Conservation (phyloP, 768 basidiomycete genomes). For the Lentinula edodes region DNA sequence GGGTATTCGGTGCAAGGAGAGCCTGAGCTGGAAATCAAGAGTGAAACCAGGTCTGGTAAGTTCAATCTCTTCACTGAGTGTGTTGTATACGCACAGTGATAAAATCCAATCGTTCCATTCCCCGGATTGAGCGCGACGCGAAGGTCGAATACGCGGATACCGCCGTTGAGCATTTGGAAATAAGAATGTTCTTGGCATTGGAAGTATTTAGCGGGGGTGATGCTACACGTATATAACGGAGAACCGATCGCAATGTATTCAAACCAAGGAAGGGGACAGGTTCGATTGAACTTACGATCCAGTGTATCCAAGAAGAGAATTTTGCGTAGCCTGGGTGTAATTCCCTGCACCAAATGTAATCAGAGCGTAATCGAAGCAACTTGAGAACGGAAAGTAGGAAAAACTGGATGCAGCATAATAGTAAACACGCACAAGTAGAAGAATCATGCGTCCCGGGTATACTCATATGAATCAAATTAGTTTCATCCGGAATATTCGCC, state of each 20-base stretch:
- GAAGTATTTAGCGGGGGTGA: slow-evolving; percentile 28
- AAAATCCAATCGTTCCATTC: slow-evolving; percentile 43
- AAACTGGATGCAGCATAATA: not conserved
- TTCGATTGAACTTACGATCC: slow-evolving; percentile 11
- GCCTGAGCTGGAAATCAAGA: slow-evolving; percentile 24
- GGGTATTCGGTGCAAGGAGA: slow-evolving; percentile 38
- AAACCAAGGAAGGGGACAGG: not conserved
- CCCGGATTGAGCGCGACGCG: slow-evolving; percentile 46
- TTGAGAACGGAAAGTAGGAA: not conserved
- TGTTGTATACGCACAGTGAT: slow-evolving; percentile 30
- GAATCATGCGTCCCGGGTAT: slow-evolving; percentile 26
- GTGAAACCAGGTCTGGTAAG: no score
- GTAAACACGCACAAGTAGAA: slow-evolving; percentile 12
- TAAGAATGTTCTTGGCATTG: slow-evolving; percentile 43
- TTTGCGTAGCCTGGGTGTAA: slow-evolving; percentile 17
- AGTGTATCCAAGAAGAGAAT: slow-evolving; percentile 16
- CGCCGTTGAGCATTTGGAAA: slow-evolving; percentile 40
- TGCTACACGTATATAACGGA: slow-evolving; percentile 8
- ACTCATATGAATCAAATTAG: slow-evolving; percentile 18
- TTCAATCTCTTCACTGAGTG: not conserved
- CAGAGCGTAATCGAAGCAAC: not conserved
- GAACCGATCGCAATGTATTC: not conserved
- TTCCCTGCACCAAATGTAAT: slow-evolving; percentile 12
- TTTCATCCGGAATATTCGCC: slow-evolving; percentile 18
- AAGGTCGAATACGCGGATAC: slow-evolving; percentile 46